phyloP scores from a whole-genome alignment of 2,329 filamentous ascomycete species.

The Chaetomium olivaceum region DNA sequence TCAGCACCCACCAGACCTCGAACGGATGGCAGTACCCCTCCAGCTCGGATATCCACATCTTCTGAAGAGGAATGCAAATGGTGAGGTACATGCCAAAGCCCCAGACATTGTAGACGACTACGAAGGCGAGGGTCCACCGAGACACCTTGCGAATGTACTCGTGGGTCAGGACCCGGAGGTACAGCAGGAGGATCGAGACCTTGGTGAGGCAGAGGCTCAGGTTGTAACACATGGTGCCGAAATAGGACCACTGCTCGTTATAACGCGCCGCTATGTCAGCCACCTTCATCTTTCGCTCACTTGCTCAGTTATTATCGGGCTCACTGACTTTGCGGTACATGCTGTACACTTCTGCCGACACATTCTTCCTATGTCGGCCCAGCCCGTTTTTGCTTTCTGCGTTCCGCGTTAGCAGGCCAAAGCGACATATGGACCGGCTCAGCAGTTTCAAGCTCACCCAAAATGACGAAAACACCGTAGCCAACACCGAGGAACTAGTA shows the following conservation, averaged over 20 bases:
- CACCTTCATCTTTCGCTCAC: not conserved
- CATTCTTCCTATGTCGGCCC: not conserved
- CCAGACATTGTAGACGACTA: conserved; percentile 26
- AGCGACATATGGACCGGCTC: not conserved
- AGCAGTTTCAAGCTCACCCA: not conserved
- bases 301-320: not conserved
- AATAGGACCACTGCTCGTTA: conserved; percentile 18
- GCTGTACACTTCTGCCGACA: not conserved
- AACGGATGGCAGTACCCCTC: conserved; percentile 21
- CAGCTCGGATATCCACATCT: conserved; percentile 22
- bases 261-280: not conserved
- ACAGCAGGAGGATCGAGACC: conserved; percentile 34
- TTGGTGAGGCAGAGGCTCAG: conserved; percentile 32
- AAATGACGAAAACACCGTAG: conserved; percentile 9
- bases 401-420: not conserved
- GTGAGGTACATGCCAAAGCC: conserved; percentile 26
- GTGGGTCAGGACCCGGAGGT: conserved; percentile 33
- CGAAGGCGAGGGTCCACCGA: conserved; percentile 24
- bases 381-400: conserved; percentile 5
- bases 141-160: conserved; percentile 31
- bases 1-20: conserved; percentile 27
- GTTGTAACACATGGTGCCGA: conserved; percentile 32
- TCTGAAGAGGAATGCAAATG: conserved; percentile 32
- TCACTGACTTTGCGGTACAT: conserved; percentile 9
- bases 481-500: conserved; percentile 3